Percentiles rank a stretch among this genome's conserved stretches.
These are phyloP conservation scores for Cryptococcus hybrid DNA, from an alignment of 1,284 basidiomycete species.

Conservation along the genomic window DNA sequence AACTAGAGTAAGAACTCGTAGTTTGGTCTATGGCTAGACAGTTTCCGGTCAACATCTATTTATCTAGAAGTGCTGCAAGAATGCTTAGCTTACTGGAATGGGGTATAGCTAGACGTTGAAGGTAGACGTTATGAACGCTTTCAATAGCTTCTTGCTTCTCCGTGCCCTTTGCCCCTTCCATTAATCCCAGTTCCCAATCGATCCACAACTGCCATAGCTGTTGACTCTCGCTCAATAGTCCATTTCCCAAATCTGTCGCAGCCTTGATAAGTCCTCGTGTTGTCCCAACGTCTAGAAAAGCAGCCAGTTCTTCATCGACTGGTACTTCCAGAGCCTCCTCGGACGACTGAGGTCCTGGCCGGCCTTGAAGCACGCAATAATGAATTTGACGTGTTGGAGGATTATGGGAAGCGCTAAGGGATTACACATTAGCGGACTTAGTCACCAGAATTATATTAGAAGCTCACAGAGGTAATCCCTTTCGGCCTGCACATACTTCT, in stretches of 20 bases:
- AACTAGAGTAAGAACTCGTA: slow-evolving; percentile 77
- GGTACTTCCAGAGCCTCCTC: background rate
- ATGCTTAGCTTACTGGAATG: slow-evolving; percentile 35
- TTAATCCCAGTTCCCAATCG: slow-evolving; percentile 69
- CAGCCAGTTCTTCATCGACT: slow-evolving; percentile 46
- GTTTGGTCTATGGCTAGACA: slow-evolving; percentile 64
- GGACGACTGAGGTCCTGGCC: slow-evolving; percentile 52
- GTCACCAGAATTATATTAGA: background rate
- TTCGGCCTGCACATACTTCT: slow-evolving; percentile 68
- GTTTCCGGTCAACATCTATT: background rate
- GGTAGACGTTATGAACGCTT: slow-evolving; percentile 40
- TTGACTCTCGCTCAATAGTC: slow-evolving; percentile 59
- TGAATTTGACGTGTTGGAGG: slow-evolving; percentile 65
- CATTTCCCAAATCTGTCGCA: slow-evolving; percentile 58
- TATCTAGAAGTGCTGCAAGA: no score
- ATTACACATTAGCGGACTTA: slow-evolving; percentile 3
- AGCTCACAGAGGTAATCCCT: slow-evolving; percentile 75
- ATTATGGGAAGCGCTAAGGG: slow-evolving; percentile 68
- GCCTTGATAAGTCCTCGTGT: slow-evolving; percentile 61
- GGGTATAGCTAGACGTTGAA: slow-evolving; percentile 44
- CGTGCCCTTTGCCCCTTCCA: slow-evolving; percentile 53
- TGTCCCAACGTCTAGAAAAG: slow-evolving; percentile 52
- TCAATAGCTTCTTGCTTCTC: slow-evolving; percentile 54
- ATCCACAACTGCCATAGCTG: slow-evolving; percentile 67
- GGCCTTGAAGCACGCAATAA: no score